A percentile compares a stretch with the other conserved stretches of the same genome.
Evolutionary conservation across 2,329 filamentous ascomycete species (phyloP).

Genomic region (Tolypocladium nubicola): DNA sequence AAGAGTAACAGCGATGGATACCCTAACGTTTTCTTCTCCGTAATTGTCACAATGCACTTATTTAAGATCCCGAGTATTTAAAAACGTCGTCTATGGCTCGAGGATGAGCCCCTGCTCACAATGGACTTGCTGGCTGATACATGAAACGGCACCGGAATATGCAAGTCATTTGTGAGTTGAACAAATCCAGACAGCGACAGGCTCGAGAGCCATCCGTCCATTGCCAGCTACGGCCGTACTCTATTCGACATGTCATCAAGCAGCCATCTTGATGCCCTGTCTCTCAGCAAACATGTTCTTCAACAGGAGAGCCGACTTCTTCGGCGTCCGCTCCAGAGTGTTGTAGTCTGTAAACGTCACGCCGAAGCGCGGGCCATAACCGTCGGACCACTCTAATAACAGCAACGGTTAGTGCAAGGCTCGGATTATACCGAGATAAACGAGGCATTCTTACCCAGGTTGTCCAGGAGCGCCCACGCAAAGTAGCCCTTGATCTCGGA

Average conservation of each 20-base stretch:
- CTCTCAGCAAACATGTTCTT: constrained; percentile 14
- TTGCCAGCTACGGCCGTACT: too few species aligned
- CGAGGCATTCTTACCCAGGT: constrained; percentile 49
- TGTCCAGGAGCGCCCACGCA: constrained; percentile 83
- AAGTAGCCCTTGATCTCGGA: constrained; percentile 72
- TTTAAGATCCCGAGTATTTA: not conserved
- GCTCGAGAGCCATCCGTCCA: not conserved
- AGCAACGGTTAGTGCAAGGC: constrained; percentile 9
- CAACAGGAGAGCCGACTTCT: constrained; percentile 21
- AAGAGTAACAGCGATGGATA: not conserved
- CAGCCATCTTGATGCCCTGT: not conserved
- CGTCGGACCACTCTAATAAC: constrained; percentile 67
- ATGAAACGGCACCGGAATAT: not conserved
- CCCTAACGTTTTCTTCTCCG: not conserved
- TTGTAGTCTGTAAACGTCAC: constrained; percentile 77
- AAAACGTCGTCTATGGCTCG: not conserved
- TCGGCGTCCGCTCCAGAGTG: constrained; percentile 26
- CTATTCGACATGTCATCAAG: not conserved
- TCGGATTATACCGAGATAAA: too few species aligned
- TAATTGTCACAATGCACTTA: not conserved
- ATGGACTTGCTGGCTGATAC: not conserved
- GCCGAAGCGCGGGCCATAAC: constrained; percentile 77
- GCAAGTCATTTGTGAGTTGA: not conserved
- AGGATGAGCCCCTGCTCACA: too few species aligned
- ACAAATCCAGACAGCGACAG: not conserved